These are phyloP conservation scores for Candida morakotiae DNA, from an alignment of 805 yeast genomes.

Conservation along the genomic window DNA sequence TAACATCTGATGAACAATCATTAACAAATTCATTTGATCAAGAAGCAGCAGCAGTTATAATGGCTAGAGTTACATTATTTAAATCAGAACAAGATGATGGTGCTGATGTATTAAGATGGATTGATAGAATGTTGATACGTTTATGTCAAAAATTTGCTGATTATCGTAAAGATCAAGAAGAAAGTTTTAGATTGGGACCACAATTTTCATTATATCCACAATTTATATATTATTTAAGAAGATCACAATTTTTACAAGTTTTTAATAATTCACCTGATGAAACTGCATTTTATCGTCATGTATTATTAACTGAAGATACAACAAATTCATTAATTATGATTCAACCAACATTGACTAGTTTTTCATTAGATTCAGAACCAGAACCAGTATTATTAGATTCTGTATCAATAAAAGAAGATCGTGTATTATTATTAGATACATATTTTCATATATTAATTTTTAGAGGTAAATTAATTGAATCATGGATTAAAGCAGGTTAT, in stretches of 20 bases:
- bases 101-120: conserved; percentile 91
- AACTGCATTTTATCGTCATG: conserved; percentile 94
- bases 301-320: conserved; percentile 85
- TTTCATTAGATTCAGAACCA: conserved; percentile 72
- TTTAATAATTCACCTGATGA: conserved; percentile 99
- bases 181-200: conserved; percentile 76
- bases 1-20: conserved; percentile 46
- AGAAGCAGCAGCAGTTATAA: conserved; percentile 94
- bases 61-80: conserved; percentile 86
- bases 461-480: conserved; percentile 93
- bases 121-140: conserved; percentile 85
- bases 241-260: conserved; percentile 93
- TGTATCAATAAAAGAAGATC: conserved; percentile 83
- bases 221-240: conserved; percentile 90
- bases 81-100: conserved; percentile 79
- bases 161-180: conserved; percentile 80
- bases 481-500: conserved; percentile 94
- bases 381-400: conserved; percentile 92
- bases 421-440: conserved; percentile 85
- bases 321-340: conserved; percentile 93
- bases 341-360: conserved; percentile 92
- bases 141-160: conserved; percentile 93
- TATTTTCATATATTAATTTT: conserved; percentile 94
- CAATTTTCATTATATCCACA: conserved; percentile 90
- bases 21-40: conserved; percentile 82